Percentiles rank a stretch among this genome's conserved stretches.
Conservation (phyloP, 139 green algal species). For the Helicosporidium sp. region DNA sequence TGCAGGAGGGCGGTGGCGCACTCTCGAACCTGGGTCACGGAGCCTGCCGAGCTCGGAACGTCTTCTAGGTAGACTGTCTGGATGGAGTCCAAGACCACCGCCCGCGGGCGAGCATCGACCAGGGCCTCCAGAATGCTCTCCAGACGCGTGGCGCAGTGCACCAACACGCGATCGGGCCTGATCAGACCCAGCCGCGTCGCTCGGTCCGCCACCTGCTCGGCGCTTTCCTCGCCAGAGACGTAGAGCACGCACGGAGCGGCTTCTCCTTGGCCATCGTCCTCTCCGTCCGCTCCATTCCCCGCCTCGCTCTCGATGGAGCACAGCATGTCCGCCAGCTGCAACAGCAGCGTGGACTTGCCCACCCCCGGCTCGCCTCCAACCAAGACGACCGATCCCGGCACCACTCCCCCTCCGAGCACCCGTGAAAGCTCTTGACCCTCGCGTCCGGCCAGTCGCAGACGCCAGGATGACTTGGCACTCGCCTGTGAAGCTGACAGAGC, state of each 20-base stretch:
- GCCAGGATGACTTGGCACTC: too few species aligned
- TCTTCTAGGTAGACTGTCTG: slow-evolving; percentile 78
- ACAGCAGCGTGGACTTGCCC: slow-evolving; percentile 86
- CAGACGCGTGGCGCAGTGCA: slow-evolving; percentile 13
- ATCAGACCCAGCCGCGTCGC: slow-evolving; percentile 45
- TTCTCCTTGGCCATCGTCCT: too few species aligned
- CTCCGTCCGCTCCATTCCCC: too few species aligned
- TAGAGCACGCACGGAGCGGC: slow-evolving; percentile 64
- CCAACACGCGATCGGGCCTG: neutral
- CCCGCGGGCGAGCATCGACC: slow-evolving; percentile 8
- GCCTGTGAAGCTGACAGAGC: too few species aligned
- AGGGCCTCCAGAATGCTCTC: slow-evolving; percentile 28
- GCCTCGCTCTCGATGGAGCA: too few species aligned
- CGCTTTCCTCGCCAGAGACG: slow-evolving; percentile 52
- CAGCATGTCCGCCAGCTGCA: too few species aligned
- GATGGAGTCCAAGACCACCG: slow-evolving; percentile 80
- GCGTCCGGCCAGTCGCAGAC: slow-evolving; percentile 26
- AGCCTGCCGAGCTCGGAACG: slow-evolving; percentile 39
- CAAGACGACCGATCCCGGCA: slow-evolving; percentile 68
- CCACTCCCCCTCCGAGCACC: slow-evolving; percentile 79
- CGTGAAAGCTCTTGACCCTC: slow-evolving; percentile 41
- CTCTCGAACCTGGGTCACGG: slow-evolving; percentile 63
- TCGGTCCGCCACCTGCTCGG: slow-evolving; percentile 46
- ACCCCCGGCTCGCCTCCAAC: slow-evolving; percentile 85
- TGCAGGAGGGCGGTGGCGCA: slow-evolving; percentile 63